Conservation (phyloP, 257 asterid species). For the Penstemon eatonii region DNA sequence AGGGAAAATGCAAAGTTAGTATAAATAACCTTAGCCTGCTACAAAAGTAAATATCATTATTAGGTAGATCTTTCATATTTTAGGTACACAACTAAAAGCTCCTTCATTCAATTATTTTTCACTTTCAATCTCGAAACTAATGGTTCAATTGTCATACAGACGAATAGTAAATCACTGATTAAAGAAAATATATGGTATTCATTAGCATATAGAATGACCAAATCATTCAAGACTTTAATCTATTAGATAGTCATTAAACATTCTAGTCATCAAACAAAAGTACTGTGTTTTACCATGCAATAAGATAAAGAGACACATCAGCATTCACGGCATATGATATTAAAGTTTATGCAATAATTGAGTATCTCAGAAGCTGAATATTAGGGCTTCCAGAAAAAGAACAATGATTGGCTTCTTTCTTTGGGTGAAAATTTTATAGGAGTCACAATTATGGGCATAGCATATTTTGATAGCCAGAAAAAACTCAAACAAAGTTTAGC, state of each 20-base stretch:
- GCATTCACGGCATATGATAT: neutral
- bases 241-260: neutral
- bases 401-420: neutral
- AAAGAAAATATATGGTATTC: no score
- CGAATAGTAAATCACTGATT: no score
- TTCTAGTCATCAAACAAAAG: neutral
- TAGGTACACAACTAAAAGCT: no score
- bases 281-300: neutral
- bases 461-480: neutral
- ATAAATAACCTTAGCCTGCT: no score
- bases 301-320: neutral
- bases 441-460: neutral
- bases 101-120: no score
- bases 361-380: neutral
- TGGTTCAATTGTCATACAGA: no score
- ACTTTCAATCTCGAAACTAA: no score
- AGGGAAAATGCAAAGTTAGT: slow-evolving; percentile 6
- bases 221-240: neutral
- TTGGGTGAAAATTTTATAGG: neutral
- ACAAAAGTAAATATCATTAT: neutral
- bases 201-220: neutral
- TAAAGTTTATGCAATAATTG: slow-evolving; percentile 5
- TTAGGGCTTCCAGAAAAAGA: neutral
- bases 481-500: slow-evolving; percentile 24
- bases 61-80: no score